A percentile compares a stretch with the other conserved stretches of the same genome.
Conservation (phyloP, 179 eudicot genomes). For the Corrigiola litoralis region DNA sequence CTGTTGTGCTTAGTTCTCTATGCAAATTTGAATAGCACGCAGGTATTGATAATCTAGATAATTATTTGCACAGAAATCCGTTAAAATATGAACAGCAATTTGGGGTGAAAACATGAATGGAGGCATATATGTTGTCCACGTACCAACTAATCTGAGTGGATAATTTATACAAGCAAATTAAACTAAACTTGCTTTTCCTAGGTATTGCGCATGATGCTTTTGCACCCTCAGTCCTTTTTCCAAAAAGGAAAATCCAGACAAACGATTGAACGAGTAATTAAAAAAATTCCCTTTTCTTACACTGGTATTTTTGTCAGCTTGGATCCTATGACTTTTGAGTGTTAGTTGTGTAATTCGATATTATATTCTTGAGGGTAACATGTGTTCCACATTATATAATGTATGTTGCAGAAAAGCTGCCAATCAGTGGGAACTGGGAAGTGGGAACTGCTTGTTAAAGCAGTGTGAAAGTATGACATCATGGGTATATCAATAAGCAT, state of each 20-base stretch:
- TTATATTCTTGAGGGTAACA: slow-evolving; percentile 16
- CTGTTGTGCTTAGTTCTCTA: no score
- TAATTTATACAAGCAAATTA: background rate
- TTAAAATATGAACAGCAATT: no score
- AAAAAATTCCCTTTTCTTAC: slow-evolving; percentile 8
- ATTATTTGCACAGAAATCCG: no score
- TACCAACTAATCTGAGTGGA: background rate
- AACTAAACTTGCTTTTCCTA: slow-evolving; percentile 14
- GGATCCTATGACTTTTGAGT: slow-evolving; percentile 23
- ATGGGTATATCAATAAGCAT: no score
- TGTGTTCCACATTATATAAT: slow-evolving; percentile 26
- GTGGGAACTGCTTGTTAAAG: no score
- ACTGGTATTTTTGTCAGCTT: slow-evolving; percentile 13
- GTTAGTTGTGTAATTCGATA: background rate
- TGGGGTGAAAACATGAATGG: no score
- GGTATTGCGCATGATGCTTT: slow-evolving; percentile 16
- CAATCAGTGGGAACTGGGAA: slow-evolving; percentile 18
- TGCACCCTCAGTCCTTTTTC: background rate
- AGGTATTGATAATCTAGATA: no score
- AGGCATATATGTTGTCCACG: background rate
- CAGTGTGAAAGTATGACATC: slow-evolving; percentile 12
- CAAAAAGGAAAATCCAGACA: slow-evolving; percentile 11
- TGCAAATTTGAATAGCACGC: no score
- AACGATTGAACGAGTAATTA: background rate
- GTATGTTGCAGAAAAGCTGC: slow-evolving; percentile 12